A percentile compares a stretch with the other conserved stretches of the same genome.
phyloP scores from a whole-genome alignment of 768 basidiomycete genomes.

The Fomitopsis pulvina region DNA sequence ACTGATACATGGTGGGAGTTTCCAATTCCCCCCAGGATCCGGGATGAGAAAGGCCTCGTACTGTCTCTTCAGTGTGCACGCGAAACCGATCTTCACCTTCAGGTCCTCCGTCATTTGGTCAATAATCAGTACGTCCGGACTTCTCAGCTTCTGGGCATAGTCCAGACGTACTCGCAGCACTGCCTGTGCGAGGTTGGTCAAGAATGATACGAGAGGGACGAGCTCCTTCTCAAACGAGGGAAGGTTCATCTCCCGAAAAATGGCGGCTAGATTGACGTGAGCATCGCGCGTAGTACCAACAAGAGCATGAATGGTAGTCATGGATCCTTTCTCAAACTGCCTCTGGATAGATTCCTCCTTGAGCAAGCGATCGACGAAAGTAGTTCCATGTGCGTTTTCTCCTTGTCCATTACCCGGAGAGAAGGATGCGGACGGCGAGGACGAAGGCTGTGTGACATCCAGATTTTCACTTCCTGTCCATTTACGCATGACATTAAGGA shows the following conservation, averaged over 20 bases:
- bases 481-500: constrained; percentile 72
- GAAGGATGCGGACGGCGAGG: constrained; percentile 41
- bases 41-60: constrained; percentile 88
- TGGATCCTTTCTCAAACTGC: constrained; percentile 87
- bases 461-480: constrained; percentile 94
- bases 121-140: constrained; percentile 85
- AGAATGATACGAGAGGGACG: constrained; percentile 90
- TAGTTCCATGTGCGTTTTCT: constrained; percentile 61
- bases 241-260: constrained; percentile 84
- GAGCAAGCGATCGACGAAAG: constrained; percentile 88
- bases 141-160: constrained; percentile 80
- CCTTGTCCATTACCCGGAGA: constrained; percentile 10
- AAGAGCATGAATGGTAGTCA: constrained; percentile 81
- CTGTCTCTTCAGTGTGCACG: constrained; percentile 92
- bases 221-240: constrained; percentile 88
- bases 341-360: constrained; percentile 96
- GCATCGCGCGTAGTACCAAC: constrained; percentile 82
- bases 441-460: constrained; percentile 78
- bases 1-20: constrained; percentile 79
- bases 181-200: constrained; percentile 90
- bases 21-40: constrained; percentile 85
- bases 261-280: constrained; percentile 69
- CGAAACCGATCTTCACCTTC: constrained; percentile 83
- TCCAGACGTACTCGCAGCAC: constrained; percentile 84
- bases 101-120: constrained; percentile 94